These are phyloP conservation scores for Pseudogymnoascus sp. DNA, from an alignment of 2,329 filamentous ascomycete genomes.

Conservation along the genomic window DNA sequence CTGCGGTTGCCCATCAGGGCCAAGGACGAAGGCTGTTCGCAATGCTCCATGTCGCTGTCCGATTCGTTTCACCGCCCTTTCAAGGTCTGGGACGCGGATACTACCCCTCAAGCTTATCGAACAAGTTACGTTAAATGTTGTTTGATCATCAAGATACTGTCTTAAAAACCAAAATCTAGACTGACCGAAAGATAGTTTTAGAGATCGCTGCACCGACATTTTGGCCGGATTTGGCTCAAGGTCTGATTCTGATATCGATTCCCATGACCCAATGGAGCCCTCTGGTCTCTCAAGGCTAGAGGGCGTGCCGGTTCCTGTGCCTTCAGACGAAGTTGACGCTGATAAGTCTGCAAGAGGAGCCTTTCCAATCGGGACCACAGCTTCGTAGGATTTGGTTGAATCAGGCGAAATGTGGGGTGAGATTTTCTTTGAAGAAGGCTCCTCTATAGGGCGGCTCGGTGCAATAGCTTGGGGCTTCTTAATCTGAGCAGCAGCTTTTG, in stretches of 20 bases:
- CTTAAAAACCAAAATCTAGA: slow-evolving; percentile 23
- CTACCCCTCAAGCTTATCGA: slow-evolving; percentile 19
- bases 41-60: slow-evolving; percentile 24
- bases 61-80: slow-evolving; percentile 19
- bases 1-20: background rate
- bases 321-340: background rate
- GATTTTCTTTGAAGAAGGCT: background rate
- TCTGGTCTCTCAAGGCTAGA: background rate
- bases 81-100: slow-evolving; percentile 17
- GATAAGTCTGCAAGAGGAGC: background rate
- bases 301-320: background rate
- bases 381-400: background rate
- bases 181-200: slow-evolving; percentile 13
- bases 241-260: background rate
- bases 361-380: background rate
- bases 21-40: slow-evolving; percentile 21
- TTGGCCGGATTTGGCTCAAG: slow-evolving; percentile 1
- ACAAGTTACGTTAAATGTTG: slow-evolving; percentile 22
- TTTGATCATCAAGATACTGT: slow-evolving; percentile 21
- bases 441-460: background rate
- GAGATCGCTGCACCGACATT: background rate
- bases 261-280: background rate
- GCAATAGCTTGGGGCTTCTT: background rate
- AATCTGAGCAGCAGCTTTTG: background rate
- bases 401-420: background rate